Conservation (phyloP, 805 yeast species). For the Myxozyma sirexii region DNA sequence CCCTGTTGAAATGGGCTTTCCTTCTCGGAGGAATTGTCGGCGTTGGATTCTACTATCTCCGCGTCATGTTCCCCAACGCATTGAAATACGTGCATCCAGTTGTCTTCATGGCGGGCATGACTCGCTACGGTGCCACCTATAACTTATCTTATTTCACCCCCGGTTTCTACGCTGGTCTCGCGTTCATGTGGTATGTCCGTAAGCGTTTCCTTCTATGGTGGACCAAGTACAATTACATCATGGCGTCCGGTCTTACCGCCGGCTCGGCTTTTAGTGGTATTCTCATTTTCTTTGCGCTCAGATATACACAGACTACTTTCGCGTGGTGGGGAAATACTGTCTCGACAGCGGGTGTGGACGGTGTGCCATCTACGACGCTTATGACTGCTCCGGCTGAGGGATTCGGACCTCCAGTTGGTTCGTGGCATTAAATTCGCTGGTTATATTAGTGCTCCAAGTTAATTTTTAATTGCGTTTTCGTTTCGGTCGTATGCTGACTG, state of each 20-base stretch:
- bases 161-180: slow-evolving; percentile 50
- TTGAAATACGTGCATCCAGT: slow-evolving; percentile 32
- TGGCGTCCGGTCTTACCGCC: slow-evolving; percentile 67
- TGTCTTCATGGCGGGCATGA: slow-evolving; percentile 34
- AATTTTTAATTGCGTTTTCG: too few relatives aligned
- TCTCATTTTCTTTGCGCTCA: slow-evolving; percentile 54
- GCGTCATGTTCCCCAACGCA: slow-evolving; percentile 4
- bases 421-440: slow-evolving; percentile 6
- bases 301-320: slow-evolving; percentile 45
- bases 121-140: slow-evolving; percentile 23
- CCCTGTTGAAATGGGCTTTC: slow-evolving; percentile 34
- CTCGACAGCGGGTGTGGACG: slow-evolving; percentile 29
- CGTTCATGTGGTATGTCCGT: slow-evolving; percentile 60
- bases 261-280: slow-evolving; percentile 69
- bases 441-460: too few relatives aligned
- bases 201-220: slow-evolving; percentile 66
- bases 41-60: slow-evolving; percentile 19
- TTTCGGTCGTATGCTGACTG: too few relatives aligned
- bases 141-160: slow-evolving; percentile 43
- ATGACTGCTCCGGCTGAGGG: slow-evolving; percentile 21
- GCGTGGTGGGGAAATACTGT: slow-evolving; percentile 63
- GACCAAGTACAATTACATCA: slow-evolving; percentile 70
- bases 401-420: slow-evolving; percentile 42
- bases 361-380: slow-evolving; percentile 4
- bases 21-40: slow-evolving; percentile 33